Base-by-base conservation (phyloP, 805 yeast species). In the Naumovozyma baii region DNA sequence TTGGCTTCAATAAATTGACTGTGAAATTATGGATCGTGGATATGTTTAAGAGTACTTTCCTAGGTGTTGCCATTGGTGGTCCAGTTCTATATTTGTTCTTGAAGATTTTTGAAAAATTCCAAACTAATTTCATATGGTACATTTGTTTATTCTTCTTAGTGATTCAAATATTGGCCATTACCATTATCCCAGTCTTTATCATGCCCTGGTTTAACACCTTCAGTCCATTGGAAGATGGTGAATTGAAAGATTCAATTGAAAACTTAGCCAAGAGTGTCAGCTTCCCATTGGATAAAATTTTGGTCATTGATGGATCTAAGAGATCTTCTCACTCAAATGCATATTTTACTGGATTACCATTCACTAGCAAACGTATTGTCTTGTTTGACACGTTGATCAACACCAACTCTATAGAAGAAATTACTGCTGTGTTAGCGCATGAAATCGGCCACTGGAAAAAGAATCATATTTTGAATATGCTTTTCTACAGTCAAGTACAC, bases 381-480 rank as follows among this genome's bases (percentile, higher is more conserved):
- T 73, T 92, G 33, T 92, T 71, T 58, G 99, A 92, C 54, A 92
- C 96, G 8, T 73, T 92, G 65, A 80, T 92, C 47, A 77, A 83
- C 45, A 81, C 84, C 43, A 79, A 87, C 26, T 65, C 87, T 22
- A 73, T 76, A 20, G 74, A 72, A 33, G 94, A 92, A 63, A 84
- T 87, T 31, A 85, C 87, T 38, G 96, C 97, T 38, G 95, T 92
- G 1, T 70, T 90, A 48, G 97, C 95, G n/a, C 99, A 92, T 58
- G 99, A 92, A 67, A 81, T 92, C 50, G 99, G 99, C 38, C 99
- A 92, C 62, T 92, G 99, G 99, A 80, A 81, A 52, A 72, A 83
- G 59, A 78, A 82, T 42, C 99, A 92, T 62, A 81, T 88, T 45
- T 68, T 88, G n/a, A 79, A 78, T 57, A 73, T 81, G 71, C 63